Evolutionary conservation across 495 filamentous ascomycete species (phyloP).

Genomic region (Tuber melanosporum): DNA sequence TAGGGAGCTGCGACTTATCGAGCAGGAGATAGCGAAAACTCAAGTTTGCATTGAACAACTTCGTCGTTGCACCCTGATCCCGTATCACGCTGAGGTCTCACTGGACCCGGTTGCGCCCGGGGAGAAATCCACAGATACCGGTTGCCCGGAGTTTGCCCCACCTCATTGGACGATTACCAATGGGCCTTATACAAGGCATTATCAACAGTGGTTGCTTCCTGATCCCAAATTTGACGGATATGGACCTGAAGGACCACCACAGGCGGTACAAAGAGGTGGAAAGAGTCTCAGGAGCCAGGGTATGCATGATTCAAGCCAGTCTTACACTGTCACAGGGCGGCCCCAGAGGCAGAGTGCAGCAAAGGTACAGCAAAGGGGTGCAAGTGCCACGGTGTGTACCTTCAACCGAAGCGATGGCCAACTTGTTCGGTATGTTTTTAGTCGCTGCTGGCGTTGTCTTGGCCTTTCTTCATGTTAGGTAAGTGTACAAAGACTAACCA

Average conservation of each 20-base stretch:
- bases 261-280: slow-evolving; percentile 12
- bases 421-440: slow-evolving; percentile 37
- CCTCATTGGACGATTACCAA: slow-evolving; percentile 82
- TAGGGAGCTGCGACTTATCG: slow-evolving; percentile 83
- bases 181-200: slow-evolving; percentile 88
- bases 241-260: slow-evolving; percentile 26
- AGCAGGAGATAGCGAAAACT: slow-evolving; percentile 93
- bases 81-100: slow-evolving; percentile 54
- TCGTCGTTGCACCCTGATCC: slow-evolving; percentile 81
- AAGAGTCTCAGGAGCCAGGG: slow-evolving; percentile 32
- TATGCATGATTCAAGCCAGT: slow-evolving; percentile 42
- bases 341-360: slow-evolving; percentile 46
- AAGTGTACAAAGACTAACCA: slow-evolving; percentile 9
- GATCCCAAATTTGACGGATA: slow-evolving; percentile 77
- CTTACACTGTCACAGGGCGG: slow-evolving; percentile 48
- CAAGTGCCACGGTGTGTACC: slow-evolving; percentile 34
- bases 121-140: slow-evolving; percentile 25
- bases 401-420: slow-evolving; percentile 36
- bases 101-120: slow-evolving; percentile 40
- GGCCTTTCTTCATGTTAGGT: not conserved
- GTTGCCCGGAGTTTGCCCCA: slow-evolving; percentile 53
- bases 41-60: slow-evolving; percentile 93
- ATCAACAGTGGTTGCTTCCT: slow-evolving; percentile 85
- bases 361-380: slow-evolving; percentile 38
- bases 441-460: not conserved